phyloP scores from a whole-genome alignment of 129 eudicot genomes.

The Chrysanthemum lavandulifolium region DNA sequence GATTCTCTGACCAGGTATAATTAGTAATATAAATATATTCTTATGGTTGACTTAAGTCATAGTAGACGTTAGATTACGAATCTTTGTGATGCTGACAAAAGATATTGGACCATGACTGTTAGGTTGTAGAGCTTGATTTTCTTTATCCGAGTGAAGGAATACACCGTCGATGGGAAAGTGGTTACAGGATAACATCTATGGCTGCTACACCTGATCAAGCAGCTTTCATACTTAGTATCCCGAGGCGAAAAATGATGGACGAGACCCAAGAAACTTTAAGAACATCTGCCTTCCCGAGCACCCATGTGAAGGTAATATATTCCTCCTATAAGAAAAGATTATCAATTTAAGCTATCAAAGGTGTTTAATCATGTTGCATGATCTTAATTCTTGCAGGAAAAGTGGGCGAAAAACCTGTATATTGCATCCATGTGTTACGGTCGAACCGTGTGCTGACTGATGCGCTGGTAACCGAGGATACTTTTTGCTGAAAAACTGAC shows the following conservation, averaged over 20 bases:
- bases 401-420: conserved; percentile 63
- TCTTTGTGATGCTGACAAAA: conserved; percentile 1
- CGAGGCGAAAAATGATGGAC: conserved; percentile 84
- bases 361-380: conserved; percentile 8
- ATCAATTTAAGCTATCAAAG: background rate
- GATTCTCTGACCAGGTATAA: conserved; percentile 83
- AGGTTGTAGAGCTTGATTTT: conserved; percentile 99
- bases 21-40: background rate
- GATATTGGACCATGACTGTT: background rate
- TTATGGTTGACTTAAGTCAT: background rate
- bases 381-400: conserved; percentile 41
- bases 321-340: background rate
- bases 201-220: conserved; percentile 99
- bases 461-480: conserved; percentile 4
- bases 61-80: background rate
- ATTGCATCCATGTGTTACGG: conserved; percentile 65
- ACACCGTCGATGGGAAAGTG: conserved; percentile 96
- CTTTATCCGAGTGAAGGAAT: conserved; percentile 99
- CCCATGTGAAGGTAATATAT: conserved; percentile 80
- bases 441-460: conserved; percentile 41
- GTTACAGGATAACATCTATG: conserved; percentile 94
- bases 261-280: conserved; percentile 98
- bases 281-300: conserved; percentile 96
- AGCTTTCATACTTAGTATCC: conserved; percentile 86
- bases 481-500: conserved; percentile 20